Conservation (phyloP, 306 rosid genomes). For the Ochetophila trinervis region DNA sequence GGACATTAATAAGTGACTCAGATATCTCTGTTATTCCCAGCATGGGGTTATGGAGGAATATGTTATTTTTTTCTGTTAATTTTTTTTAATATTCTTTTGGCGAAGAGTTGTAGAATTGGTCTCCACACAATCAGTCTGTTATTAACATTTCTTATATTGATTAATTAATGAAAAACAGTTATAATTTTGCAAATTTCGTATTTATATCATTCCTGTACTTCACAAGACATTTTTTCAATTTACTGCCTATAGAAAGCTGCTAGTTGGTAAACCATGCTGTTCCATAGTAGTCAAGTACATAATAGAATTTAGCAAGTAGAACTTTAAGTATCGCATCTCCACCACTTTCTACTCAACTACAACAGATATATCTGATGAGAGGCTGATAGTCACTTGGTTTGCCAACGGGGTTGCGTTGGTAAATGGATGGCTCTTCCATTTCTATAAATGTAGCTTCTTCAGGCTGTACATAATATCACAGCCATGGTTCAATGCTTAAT, state of each 20-base stretch:
- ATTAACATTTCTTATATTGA: constrained; percentile 54
- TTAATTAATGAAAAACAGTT: constrained; percentile 44
- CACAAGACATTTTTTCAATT: background rate
- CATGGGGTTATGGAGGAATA: constrained; percentile 46
- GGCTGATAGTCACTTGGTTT: constrained; percentile 56
- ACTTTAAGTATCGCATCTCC: constrained; percentile 63
- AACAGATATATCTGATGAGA: constrained; percentile 60
- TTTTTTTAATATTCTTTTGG: constrained; percentile 50
- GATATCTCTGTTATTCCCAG: constrained; percentile 41
- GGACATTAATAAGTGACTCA: constrained; percentile 55
- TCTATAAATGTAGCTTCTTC: constrained; percentile 61
- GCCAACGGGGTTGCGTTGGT: constrained; percentile 87
- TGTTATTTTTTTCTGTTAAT: constrained; percentile 36
- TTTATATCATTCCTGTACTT: background rate
- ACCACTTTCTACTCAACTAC: constrained; percentile 66
- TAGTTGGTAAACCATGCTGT: too few relatives aligned
- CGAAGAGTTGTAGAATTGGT: constrained; percentile 52
- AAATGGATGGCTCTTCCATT: constrained; percentile 84
- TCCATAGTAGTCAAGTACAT: too few relatives aligned
- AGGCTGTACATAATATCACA: constrained; percentile 31
- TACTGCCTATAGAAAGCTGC: too few relatives aligned
- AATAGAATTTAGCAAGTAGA: constrained; percentile 33
- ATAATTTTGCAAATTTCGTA: constrained; percentile 36
- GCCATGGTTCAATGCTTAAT: background rate
- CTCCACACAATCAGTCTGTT: constrained; percentile 34